Base-by-base conservation (phyloP, 2,329 filamentous ascomycete species). In the Cercospora sp. region DNA sequence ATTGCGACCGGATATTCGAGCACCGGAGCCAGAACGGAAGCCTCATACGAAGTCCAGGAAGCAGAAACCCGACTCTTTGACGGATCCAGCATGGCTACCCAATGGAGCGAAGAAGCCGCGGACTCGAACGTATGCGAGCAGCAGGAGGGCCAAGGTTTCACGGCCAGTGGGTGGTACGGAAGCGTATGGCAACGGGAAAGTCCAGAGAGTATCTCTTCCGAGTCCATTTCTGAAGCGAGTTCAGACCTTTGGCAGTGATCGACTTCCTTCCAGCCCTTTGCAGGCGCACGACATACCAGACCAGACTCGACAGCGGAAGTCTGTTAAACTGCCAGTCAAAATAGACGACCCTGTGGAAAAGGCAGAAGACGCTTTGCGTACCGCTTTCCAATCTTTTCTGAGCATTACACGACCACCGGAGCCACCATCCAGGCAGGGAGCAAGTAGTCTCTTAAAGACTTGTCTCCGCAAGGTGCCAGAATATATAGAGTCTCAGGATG, bases 381-480 rank as follows among this genome's bases (percentile, higher is more conserved):
- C 31, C 13, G 66, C 68, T 12, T 64, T 64, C 10, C 13, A 28
- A 0, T 26, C 42, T 26, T 55, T 70, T 16, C 30, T 70, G 5
- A 31, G 20, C 2, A 16, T 26, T 26, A 70, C 68, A 12, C 28
- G 42, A n/a, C 5, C 5, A 8, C 13, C 30, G 8, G 30, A 64
- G 53, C 16, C 9, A 18, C 13, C 73, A 62, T 72, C 76, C 59
- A 60, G 53, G 8, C 73, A 68, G 7, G 81, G 81, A 18, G 74
- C 79, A 3, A 69, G 78, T 10, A 80, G 80, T 2, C 73, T 83
- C 7, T 74, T 80, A 66, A 71, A 71, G 7, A 77, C 76, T 3
- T 83, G 82, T 63, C 68, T 83, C 31, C 75, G 77, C 12, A 76
- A 77, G 60, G 73, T 83, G 12, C 80, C 82, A 0, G 74, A 74